Percentiles rank a stretch among this genome's conserved stretches.
These are phyloP conservation scores for Fusarium miscanthi DNA, from an alignment of 2,329 filamentous ascomycete species.

Conservation along the genomic window DNA sequence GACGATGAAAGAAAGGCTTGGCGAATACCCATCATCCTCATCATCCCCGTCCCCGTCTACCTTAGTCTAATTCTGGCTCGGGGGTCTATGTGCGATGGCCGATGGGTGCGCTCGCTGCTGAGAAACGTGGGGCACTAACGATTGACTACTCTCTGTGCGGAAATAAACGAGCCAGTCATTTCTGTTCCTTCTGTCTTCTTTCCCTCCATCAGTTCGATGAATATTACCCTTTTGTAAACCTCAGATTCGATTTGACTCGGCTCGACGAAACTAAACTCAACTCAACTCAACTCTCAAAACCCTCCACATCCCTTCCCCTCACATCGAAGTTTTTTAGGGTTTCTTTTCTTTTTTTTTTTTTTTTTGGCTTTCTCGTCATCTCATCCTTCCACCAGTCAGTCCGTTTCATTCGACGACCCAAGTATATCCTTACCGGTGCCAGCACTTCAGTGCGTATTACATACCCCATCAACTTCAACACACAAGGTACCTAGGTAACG, in stretches of 20 bases:
- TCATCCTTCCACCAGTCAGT: not conserved
- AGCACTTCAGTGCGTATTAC: not conserved
- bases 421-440: not conserved
- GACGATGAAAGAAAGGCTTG: constrained; percentile 25
- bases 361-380: constrained; percentile 5
- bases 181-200: constrained; percentile 16
- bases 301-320: constrained; percentile 13
- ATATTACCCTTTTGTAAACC: constrained; percentile 5
- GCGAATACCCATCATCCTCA: constrained; percentile 18
- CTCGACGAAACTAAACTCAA: constrained; percentile 5
- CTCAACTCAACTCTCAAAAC: constrained; percentile 25
- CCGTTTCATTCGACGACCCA: not conserved
- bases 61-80: constrained; percentile 12
- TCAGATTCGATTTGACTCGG: constrained; percentile 5
- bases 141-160: constrained; percentile 2
- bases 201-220: constrained; percentile 5
- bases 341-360: too few species aligned
- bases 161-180: constrained; percentile 30
- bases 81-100: constrained; percentile 34
- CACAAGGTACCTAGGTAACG: not conserved
- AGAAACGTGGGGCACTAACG: constrained; percentile 28
- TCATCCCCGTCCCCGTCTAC: not conserved
- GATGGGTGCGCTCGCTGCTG: constrained; percentile 24
- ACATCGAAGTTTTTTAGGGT: not conserved
- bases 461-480: not conserved